Evolutionary conservation across 768 basidiomycete species (phyloP).

Genomic region (Phaeolepiota aurea): DNA sequence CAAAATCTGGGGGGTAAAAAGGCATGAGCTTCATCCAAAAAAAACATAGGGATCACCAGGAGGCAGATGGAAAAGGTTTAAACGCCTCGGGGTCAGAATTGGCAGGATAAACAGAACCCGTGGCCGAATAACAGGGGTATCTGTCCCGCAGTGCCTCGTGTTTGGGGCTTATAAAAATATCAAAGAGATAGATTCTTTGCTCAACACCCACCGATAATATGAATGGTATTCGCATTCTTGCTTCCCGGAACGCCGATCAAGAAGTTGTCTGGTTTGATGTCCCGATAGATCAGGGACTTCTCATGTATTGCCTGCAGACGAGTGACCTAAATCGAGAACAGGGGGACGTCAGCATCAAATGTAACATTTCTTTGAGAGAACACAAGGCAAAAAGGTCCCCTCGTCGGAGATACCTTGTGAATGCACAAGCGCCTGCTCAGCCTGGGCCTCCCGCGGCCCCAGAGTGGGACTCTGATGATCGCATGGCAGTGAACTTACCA

Average conservation of each 20-base stretch:
- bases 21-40: slow-evolving; percentile 1
- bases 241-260: slow-evolving; percentile 90
- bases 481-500: slow-evolving; percentile 52
- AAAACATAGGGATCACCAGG: background rate
- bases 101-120: no score
- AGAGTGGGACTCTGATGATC: background rate
- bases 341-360: slow-evolving; percentile 8
- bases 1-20: slow-evolving; percentile 95
- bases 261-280: slow-evolving; percentile 99
- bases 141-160: slow-evolving; percentile 1
- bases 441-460: background rate
- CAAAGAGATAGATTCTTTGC: slow-evolving; percentile 3
- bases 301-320: slow-evolving; percentile 97
- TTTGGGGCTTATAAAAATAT: background rate
- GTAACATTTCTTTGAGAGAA: no score
- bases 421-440: background rate
- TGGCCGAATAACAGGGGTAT: background rate
- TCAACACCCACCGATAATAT: slow-evolving; percentile 71
- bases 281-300: slow-evolving; percentile 96
- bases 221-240: slow-evolving; percentile 82
- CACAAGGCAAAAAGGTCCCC: no score
- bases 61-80: background rate
- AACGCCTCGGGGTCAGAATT: no score
- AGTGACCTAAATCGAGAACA: slow-evolving; percentile 54
- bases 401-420: background rate